These are phyloP conservation scores for Neopestalotiopsis clavispora DNA, from an alignment of 2,329 filamentous ascomycete genomes.

Conservation along the genomic window DNA sequence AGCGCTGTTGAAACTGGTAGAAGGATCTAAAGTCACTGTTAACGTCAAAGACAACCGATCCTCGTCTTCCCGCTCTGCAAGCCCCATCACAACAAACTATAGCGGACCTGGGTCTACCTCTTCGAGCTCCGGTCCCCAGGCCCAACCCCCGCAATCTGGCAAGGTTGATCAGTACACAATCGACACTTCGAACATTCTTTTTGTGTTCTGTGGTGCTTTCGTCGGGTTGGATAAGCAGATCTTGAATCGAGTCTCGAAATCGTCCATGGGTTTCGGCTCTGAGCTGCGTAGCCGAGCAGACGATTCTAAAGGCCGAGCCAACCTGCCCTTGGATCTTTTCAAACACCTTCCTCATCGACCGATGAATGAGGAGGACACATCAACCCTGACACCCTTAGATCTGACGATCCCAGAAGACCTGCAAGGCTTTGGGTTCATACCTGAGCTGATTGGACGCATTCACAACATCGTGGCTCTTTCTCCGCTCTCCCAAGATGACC, in stretches of 20 bases:
- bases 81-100: slow-evolving; percentile 59
- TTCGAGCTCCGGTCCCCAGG: slow-evolving; percentile 45
- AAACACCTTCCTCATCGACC: slow-evolving; percentile 61
- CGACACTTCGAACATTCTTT: slow-evolving; percentile 94
- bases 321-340: slow-evolving; percentile 68
- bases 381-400: slow-evolving; percentile 65
- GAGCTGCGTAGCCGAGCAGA: slow-evolving; percentile 67
- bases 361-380: slow-evolving; percentile 33
- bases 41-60: slow-evolving; percentile 82
- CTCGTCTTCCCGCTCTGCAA: slow-evolving; percentile 50
- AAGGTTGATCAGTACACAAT: slow-evolving; percentile 73
- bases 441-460: slow-evolving; percentile 93
- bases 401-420: slow-evolving; percentile 77
- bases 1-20: slow-evolving; percentile 91
- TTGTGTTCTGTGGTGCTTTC: slow-evolving; percentile 96
- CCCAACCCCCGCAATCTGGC: slow-evolving; percentile 47
- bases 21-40: slow-evolving; percentile 91
- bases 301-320: slow-evolving; percentile 54
- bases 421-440: slow-evolving; percentile 88
- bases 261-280: slow-evolving; percentile 89
- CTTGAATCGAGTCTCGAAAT: slow-evolving; percentile 82
- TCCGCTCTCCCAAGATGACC: slow-evolving; percentile 68
- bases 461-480: slow-evolving; percentile 88
- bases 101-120: slow-evolving; percentile 50
- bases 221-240: slow-evolving; percentile 89